phyloP scores from a whole-genome alignment of 306 rosid species.

The Ormosia emarginata region DNA sequence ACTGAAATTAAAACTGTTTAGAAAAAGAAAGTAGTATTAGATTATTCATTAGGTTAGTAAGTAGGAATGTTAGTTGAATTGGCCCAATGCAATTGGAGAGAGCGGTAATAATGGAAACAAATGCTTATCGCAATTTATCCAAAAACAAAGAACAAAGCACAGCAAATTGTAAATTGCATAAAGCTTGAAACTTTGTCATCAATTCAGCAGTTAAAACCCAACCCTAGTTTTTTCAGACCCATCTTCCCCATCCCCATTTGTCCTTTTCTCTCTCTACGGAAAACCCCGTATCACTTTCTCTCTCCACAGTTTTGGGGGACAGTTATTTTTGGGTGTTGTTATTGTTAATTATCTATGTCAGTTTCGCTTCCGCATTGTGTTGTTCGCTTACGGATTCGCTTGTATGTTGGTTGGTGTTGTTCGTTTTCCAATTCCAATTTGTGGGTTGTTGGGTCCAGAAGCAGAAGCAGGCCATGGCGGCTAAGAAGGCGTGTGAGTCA shows the following conservation, averaged over 20 bases:
- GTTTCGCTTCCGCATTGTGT: slow-evolving; percentile 21
- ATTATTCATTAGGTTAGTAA: too few relatives aligned
- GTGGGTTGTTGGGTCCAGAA: background rate
- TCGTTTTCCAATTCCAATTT: background rate
- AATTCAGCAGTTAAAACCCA: background rate
- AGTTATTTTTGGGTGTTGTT: background rate
- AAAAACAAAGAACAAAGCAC: background rate
- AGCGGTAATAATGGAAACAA: too few relatives aligned
- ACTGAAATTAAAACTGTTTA: too few relatives aligned
- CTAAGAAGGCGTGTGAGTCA: slow-evolving; percentile 54
- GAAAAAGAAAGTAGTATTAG: too few relatives aligned
- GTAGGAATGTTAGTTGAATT: too few relatives aligned
- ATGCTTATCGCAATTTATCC: background rate
- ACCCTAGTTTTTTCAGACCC: background rate
- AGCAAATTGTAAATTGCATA: background rate
- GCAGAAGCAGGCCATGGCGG: slow-evolving; percentile 49
- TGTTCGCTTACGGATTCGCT: slow-evolving; percentile 10
- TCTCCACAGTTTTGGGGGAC: background rate
- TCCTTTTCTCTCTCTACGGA: background rate
- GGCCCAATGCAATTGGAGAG: too few relatives aligned
- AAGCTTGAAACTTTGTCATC: background rate
- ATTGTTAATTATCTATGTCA: slow-evolving; percentile 7
- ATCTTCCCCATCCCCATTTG: too few relatives aligned
- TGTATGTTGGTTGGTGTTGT: slow-evolving; percentile 27
- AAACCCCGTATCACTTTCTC: background rate